Evolutionary conservation across 2,329 filamentous ascomycete species (phyloP).

Genomic region (Diplocarpon rosae): DNA sequence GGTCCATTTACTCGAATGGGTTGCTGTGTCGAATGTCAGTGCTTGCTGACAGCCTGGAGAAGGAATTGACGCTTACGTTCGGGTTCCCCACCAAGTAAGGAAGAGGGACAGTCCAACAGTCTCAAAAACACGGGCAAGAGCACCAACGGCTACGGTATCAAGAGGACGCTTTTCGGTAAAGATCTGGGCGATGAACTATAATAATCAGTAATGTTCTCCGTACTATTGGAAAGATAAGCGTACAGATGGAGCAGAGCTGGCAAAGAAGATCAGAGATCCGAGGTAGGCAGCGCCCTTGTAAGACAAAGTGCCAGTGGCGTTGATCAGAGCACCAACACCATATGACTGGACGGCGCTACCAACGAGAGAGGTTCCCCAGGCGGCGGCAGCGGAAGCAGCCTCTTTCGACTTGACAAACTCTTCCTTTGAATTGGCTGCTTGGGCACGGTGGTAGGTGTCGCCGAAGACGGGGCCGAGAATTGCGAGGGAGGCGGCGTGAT

Average conservation of each 20-base stretch:
- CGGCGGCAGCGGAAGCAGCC: conserved; percentile 73
- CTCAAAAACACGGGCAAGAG: conserved; percentile 78
- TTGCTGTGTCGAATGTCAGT: conserved; percentile 33
- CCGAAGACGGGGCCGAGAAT: conserved; percentile 85
- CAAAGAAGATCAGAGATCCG: conserved; percentile 82
- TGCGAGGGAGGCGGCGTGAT: conserved; percentile 80
- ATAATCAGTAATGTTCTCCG: conserved; percentile 2
- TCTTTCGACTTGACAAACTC: conserved; percentile 94
- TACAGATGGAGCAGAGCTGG: conserved; percentile 79
- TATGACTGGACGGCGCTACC: conserved; percentile 86
- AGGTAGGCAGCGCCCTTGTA: conserved; percentile 98
- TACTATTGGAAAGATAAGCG: conserved; percentile 28
- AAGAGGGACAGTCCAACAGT: conserved; percentile 85
- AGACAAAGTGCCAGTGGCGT: conserved; percentile 85
- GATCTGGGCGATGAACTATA: conserved; percentile 73
- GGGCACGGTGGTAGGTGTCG: conserved; percentile 86
- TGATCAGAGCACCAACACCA: conserved; percentile 81
- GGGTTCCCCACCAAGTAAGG: conserved; percentile 95
- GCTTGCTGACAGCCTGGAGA: neutral
- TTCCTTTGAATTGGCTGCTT: conserved; percentile 86
- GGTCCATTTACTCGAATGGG: conserved; percentile 49
- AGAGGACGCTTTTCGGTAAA: conserved; percentile 85
- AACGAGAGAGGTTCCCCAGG: conserved; percentile 81
- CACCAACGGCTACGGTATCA: conserved; percentile 79
- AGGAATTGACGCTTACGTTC: conserved; percentile 40